A percentile compares a stretch with the other conserved stretches of the same genome.
Conservation (phyloP, 768 basidiomycete species). For the Mycena albidolilacea region DNA sequence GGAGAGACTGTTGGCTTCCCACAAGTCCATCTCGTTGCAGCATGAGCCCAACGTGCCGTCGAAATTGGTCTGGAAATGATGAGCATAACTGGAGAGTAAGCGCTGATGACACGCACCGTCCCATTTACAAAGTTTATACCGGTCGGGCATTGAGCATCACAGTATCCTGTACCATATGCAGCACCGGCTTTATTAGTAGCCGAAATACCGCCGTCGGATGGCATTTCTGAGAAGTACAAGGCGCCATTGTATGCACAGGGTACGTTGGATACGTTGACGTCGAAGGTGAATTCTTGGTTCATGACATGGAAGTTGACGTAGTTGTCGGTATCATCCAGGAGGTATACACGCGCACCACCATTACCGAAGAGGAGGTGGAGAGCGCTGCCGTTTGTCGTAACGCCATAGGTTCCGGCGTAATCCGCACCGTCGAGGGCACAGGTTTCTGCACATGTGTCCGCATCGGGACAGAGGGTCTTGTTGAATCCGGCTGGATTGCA, state of each 20-base stretch:
- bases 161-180: conserved; percentile 63
- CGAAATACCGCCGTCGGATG: conserved; percentile 56
- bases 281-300: conserved; percentile 63
- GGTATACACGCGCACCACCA: conserved; percentile 53
- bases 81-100: conserved; percentile 45
- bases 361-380: conserved; percentile 54
- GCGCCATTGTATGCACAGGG: conserved; percentile 63
- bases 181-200: conserved; percentile 59
- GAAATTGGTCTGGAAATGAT: conserved; percentile 47
- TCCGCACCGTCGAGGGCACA: conserved; percentile 44
- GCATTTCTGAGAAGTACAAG: conserved; percentile 62
- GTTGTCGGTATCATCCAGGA: conserved; percentile 49
- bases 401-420: conserved; percentile 54
- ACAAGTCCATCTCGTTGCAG: conserved; percentile 60
- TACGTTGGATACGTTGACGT: conserved; percentile 60
- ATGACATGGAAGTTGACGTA: conserved; percentile 45
- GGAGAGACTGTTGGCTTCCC: conserved; percentile 57
- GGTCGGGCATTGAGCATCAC: conserved; percentile 62
- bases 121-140: conserved; percentile 64
- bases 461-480: conserved; percentile 51
- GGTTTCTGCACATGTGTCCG: conserved; percentile 44
- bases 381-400: conserved; percentile 51
- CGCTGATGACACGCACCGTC: conserved; percentile 47
- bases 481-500: conserved; percentile 35
- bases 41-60: conserved; percentile 54